Evolutionary conservation across 495 filamentous ascomycete species (phyloP).

Genomic region (Xylaria telfairii): DNA sequence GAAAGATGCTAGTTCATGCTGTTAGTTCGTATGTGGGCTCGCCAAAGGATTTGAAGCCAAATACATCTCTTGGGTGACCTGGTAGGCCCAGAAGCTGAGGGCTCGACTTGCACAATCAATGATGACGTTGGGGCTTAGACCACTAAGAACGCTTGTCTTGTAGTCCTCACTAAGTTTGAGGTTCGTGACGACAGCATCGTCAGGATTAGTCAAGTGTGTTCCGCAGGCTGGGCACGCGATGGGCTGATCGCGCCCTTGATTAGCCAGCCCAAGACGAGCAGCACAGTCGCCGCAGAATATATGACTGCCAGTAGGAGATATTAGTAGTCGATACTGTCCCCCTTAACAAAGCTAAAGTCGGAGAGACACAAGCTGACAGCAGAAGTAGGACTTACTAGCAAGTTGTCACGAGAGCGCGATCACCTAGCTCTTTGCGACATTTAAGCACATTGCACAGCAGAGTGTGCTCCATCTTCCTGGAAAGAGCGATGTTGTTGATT

Average conservation of each 20-base stretch:
- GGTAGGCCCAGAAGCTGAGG: slow-evolving; percentile 89
- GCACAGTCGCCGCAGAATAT: slow-evolving; percentile 86
- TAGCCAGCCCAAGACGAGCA: slow-evolving; percentile 68
- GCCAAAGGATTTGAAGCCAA: slow-evolving; percentile 18
- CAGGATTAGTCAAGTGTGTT: slow-evolving; percentile 68
- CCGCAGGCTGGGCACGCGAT: slow-evolving; percentile 85
- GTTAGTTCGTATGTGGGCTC: slow-evolving; percentile 15
- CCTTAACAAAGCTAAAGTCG: no score
- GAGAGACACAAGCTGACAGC: background rate
- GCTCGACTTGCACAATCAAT: slow-evolving; percentile 91
- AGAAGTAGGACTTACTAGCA: slow-evolving; percentile 69
- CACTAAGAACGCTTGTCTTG: slow-evolving; percentile 88
- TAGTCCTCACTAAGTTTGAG: slow-evolving; percentile 92
- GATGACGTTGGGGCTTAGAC: slow-evolving; percentile 80
- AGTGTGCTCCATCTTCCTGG: slow-evolving; percentile 67
- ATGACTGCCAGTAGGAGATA: slow-evolving; percentile 62
- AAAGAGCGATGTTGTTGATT: background rate
- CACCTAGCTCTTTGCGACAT: slow-evolving; percentile 74
- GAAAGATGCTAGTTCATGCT: slow-evolving; percentile 68
- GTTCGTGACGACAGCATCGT: slow-evolving; percentile 77
- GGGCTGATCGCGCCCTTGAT: slow-evolving; percentile 54
- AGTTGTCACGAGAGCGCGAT: slow-evolving; percentile 85
- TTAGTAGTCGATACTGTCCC: background rate
- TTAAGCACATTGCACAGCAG: slow-evolving; percentile 84
- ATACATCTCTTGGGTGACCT: slow-evolving; percentile 89